Conservation (phyloP, 2,329 filamentous ascomycete species). For the Diaporthe longicolla region DNA sequence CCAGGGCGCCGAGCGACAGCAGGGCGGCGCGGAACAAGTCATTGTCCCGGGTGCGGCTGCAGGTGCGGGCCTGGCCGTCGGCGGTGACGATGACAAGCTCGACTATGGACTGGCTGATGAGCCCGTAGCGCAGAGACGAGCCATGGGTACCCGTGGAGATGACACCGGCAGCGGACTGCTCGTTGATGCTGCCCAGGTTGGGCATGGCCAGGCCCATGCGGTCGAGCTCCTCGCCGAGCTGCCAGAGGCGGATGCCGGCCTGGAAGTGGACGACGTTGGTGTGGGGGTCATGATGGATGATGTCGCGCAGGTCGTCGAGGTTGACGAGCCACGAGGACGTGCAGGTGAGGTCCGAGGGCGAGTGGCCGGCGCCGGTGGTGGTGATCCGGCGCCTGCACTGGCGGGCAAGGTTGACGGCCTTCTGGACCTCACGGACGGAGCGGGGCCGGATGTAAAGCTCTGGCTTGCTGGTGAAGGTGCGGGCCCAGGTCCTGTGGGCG, state of each 20-base stretch:
- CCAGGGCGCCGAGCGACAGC: constrained; percentile 88
- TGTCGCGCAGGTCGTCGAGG: constrained; percentile 83
- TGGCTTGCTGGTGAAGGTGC: constrained; percentile 89
- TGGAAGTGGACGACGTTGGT: constrained; percentile 81
- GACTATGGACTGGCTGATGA: constrained; percentile 84
- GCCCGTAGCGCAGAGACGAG: constrained; percentile 84
- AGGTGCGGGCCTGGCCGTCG: constrained; percentile 80
- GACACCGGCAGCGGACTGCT: constrained; percentile 92
- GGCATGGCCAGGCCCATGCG: constrained; percentile 85
- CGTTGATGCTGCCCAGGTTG: constrained; percentile 94
- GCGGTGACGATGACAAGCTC: constrained; percentile 85
- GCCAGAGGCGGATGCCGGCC: constrained; percentile 87
- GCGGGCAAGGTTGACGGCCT: constrained; percentile 84
- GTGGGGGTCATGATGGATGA: constrained; percentile 78
- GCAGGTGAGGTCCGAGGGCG: constrained; percentile 43
- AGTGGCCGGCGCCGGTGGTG: constrained; percentile 57
- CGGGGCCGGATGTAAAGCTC: constrained; percentile 93
- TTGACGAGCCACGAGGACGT: constrained; percentile 62
- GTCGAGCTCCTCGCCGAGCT: constrained; percentile 81
- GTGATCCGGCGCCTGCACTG: constrained; percentile 85
- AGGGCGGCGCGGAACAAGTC: constrained; percentile 91
- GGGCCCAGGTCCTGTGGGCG: constrained; percentile 93
- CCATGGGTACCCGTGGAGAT: constrained; percentile 96
- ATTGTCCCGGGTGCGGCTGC: constrained; percentile 75
- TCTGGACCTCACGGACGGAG: constrained; percentile 84